phyloP scores from a whole-genome alignment of 2,329 filamentous ascomycete genomes.

The Myriosclerotinia scirpicola region DNA sequence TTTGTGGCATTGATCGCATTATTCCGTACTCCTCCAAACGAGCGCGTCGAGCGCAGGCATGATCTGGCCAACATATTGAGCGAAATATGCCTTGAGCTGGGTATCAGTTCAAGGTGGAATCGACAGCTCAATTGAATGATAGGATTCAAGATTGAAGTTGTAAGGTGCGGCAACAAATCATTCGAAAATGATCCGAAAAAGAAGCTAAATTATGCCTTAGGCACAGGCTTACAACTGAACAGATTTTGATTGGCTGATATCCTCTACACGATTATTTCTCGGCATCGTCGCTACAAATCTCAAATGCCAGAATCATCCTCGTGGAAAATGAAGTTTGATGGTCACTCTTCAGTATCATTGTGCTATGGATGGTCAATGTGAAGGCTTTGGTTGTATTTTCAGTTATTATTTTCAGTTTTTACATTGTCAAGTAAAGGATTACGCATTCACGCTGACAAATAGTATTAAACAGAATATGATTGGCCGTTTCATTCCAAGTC shows the following conservation, averaged over 20 bases:
- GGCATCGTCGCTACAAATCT: conserved; percentile 1
- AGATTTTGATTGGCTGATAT: conserved; percentile 16
- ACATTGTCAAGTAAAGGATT: neutral
- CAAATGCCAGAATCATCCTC: neutral
- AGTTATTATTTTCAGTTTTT: neutral
- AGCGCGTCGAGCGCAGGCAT: conserved; percentile 84
- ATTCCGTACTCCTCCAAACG: conserved; percentile 75
- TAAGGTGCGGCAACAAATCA: conserved; percentile 25
- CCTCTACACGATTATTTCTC: conserved; percentile 22
- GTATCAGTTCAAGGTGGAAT: conserved; percentile 36
- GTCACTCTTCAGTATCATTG: neutral
- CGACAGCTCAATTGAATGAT: conserved; percentile 38
- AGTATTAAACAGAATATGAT: neutral
- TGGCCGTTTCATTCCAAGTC: neutral
- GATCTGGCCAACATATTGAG: conserved; percentile 89
- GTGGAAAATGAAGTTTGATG: neutral
- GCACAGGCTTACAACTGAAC: conserved; percentile 22
- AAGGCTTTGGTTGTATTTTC: neutral
- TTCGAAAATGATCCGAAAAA: conserved; percentile 26
- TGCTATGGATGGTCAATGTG: neutral
- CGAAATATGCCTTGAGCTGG: conserved; percentile 38
- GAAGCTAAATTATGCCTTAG: conserved; percentile 21
- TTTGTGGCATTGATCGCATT: conserved; percentile 69
- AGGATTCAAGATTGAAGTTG: conserved; percentile 34
- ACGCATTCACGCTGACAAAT: conserved; percentile 7